Base-by-base conservation (phyloP, 2,329 filamentous ascomycete genomes). In the Hypomyces perniciosus region DNA sequence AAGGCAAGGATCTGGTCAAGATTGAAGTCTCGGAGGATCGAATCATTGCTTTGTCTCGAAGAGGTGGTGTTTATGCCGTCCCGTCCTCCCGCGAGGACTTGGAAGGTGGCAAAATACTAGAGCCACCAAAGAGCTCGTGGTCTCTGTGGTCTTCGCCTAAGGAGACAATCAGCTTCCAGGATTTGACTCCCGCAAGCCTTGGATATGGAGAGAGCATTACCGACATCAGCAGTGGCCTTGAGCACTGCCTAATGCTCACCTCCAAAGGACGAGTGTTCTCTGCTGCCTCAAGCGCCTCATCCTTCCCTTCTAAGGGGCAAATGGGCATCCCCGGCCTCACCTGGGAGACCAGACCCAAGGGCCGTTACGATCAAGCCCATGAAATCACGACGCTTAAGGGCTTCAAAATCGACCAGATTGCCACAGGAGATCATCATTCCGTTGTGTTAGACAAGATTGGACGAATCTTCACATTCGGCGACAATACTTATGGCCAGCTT, bases 401-500 rank as follows among this genome's bases (percentile, higher is more conserved):
- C 5, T 86, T 85, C 56, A 78, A 87, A 4, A 82, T 93, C 42
- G 70, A 74, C 5, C 79, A 88, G 57, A 85, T 97, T 52, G 91
- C 92, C 1, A 74, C 89, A 2, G 93, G 93, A 27, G 90, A 96
- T 63, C 83, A 85, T 58, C 93, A 99, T 70, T 95, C 90, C 4
- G 72, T 95, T 1, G 87, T 83, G 1, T 76, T 90, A 12, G 88
- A 92, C 63, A 80, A 80, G 53, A 76, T 85, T 47, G 92, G 92
- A 12, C 81, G 83, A 12, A 78, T 93, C 12, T 96, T 93, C 67
- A 77, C 84, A 6, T 97, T 95, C 70, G 93, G 93, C 35, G 91
- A 97, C 67, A 97, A 97, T 70, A 84, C 84, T 0, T 80, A 82
- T 40, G 93, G 93, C n/a, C 93, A 97, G 68, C 77, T 97, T 4